phyloP scores from a whole-genome alignment of 2,329 filamentous ascomycete species.

The Acrodontium crateriforme region DNA sequence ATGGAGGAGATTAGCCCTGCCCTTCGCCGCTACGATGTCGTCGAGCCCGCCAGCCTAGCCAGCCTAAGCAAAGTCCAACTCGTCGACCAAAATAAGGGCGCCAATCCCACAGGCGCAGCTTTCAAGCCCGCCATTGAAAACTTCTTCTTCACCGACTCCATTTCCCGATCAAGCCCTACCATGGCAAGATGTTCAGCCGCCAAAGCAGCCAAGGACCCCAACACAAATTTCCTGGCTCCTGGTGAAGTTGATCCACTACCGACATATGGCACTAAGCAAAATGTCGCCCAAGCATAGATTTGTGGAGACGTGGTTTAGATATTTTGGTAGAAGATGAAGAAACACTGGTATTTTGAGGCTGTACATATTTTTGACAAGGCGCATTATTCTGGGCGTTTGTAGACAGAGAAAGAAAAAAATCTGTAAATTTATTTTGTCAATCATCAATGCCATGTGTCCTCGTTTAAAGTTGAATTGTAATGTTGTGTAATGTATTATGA shows the following conservation, averaged over 20 bases:
- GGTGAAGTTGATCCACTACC: conserved; percentile 29
- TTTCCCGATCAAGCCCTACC: conserved; percentile 92
- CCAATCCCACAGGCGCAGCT: conserved; percentile 54
- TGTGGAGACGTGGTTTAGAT: background rate
- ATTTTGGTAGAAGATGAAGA: background rate
- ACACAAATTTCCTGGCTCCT: conserved; percentile 39
- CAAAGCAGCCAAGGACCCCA: conserved; percentile 49
- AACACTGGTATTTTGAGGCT: no score
- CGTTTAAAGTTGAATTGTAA: no score
- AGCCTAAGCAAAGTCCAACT: conserved; percentile 84
- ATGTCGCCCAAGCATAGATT: conserved; percentile 11
- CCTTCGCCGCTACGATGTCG: conserved; percentile 75
- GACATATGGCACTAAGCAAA: conserved; percentile 23
- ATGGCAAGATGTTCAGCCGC: conserved; percentile 96
- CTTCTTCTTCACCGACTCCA: conserved; percentile 96
- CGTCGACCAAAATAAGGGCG: conserved; percentile 89
- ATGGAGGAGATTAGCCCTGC: conserved; percentile 92
- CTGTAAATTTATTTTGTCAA: no score
- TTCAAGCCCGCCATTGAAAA: conserved; percentile 82
- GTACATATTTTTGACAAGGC: no score
- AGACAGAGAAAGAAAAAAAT: no score
- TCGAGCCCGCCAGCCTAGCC: conserved; percentile 60
- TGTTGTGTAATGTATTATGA: no score
- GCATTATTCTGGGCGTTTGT: no score
- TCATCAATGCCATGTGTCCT: no score